phyloP scores from a whole-genome alignment of 176 grass and related monocot genomes.

The Musa schizocarpa region DNA sequence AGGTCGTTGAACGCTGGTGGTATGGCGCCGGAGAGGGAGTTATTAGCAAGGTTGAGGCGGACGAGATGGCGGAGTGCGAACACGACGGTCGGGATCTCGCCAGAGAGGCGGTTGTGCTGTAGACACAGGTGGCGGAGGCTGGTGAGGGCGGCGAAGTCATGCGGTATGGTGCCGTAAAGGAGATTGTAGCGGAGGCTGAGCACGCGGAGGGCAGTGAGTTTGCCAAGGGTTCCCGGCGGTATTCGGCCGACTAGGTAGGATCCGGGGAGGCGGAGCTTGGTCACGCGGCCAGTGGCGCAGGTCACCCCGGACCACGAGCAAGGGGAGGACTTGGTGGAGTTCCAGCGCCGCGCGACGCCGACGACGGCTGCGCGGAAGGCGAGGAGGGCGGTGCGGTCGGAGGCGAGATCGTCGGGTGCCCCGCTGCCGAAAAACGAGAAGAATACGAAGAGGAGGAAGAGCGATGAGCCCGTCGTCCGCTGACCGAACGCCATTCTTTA shows the following conservation, averaged over 20 bases:
- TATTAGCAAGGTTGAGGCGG: not conserved
- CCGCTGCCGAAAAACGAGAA: not conserved
- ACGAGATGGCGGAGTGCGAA: not conserved
- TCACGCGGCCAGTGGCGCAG: not conserved
- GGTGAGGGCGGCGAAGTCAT: not conserved
- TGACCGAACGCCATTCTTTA: not conserved
- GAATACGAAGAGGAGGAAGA: not conserved
- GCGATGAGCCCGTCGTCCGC: not conserved
- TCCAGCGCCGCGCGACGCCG: not conserved
- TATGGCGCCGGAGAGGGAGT: not conserved
- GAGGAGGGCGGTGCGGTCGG: slow-evolving; percentile 7
- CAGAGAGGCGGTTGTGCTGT: not conserved
- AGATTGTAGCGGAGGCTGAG: slow-evolving; percentile 1
- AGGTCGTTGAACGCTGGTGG: slow-evolving; percentile 30
- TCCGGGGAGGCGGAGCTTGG: slow-evolving; percentile 1
- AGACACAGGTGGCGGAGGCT: not conserved
- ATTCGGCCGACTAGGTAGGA: not conserved
- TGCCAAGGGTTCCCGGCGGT: not conserved
- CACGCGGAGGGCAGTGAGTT: not conserved
- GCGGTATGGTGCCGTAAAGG: slow-evolving; percentile 1
- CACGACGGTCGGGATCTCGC: not conserved
- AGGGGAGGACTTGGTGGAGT: not conserved
- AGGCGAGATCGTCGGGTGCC: not conserved
- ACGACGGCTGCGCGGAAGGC: not conserved
- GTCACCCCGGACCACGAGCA: slow-evolving; percentile 5